Conservation (phyloP, 148 eudicot genomes). For the Heliamphora exappendiculata region DNA sequence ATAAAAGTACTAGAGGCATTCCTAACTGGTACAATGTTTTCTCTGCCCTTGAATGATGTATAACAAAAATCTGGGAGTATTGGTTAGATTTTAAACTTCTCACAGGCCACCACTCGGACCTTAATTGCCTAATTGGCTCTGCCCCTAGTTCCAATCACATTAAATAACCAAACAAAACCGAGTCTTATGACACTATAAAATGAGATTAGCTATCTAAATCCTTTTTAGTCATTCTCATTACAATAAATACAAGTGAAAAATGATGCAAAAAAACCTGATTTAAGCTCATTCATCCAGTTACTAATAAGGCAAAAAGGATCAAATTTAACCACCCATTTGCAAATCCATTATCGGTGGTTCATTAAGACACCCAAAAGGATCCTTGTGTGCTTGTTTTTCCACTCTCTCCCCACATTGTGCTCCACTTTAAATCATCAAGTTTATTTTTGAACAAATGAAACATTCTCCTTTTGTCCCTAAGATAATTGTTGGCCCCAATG, state of each 20-base stretch:
- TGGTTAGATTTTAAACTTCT: no score
- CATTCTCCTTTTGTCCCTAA: background rate
- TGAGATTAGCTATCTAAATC: no score
- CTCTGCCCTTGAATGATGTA: no score
- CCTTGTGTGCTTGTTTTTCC: background rate
- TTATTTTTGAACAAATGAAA: background rate
- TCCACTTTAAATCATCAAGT: background rate
- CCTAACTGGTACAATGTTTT: no score
- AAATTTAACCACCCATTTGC: background rate
- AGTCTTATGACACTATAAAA: no score
- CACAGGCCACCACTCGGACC: no score
- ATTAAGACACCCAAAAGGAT: background rate
- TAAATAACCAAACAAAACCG: no score
- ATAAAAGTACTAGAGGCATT: no score
- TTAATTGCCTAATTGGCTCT: no score
- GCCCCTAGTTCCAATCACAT: no score
- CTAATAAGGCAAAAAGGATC: background rate
- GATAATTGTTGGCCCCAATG: background rate
- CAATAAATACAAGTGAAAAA: background rate
- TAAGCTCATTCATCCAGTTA: background rate
- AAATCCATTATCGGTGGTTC: background rate
- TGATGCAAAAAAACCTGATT: background rate
- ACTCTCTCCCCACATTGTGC: background rate
- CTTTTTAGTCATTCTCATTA: conserved; percentile 1
- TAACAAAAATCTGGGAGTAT: no score